A percentile compares a stretch with the other conserved stretches of the same genome.
phyloP scores from a whole-genome alignment of 352 stramenopile species.

The Phytophthora megakarya region DNA sequence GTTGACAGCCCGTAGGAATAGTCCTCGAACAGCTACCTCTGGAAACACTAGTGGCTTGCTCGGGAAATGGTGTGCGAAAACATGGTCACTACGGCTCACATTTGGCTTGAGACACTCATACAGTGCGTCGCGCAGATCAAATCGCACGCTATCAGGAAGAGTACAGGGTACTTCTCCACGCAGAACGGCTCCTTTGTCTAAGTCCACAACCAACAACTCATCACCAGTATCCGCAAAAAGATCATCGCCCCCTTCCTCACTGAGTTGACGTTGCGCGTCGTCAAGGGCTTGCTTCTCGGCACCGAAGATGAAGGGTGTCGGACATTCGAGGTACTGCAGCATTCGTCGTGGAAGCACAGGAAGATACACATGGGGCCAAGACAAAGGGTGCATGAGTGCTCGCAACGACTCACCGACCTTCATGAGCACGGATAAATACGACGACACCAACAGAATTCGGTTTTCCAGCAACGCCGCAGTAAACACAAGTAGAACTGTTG shows the following conservation, averaged over 20 bases:
- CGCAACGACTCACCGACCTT: slow-evolving; percentile 79
- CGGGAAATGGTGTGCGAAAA: slow-evolving; percentile 72
- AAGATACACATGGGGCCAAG: slow-evolving; percentile 89
- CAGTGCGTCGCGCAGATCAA: slow-evolving; percentile 53
- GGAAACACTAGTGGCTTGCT: slow-evolving; percentile 75
- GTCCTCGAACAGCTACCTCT: slow-evolving; percentile 64
- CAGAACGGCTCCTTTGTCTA: slow-evolving; percentile 67
- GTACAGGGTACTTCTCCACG: slow-evolving; percentile 57
- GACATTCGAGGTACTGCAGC: slow-evolving; percentile 86
- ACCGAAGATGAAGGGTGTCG: slow-evolving; percentile 87
- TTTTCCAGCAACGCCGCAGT: slow-evolving; percentile 79
- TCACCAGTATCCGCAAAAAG: slow-evolving; percentile 56
- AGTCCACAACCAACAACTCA: slow-evolving; percentile 75
- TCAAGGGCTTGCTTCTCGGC: slow-evolving; percentile 69
- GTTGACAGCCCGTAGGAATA: slow-evolving; percentile 70
- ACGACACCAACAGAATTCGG: slow-evolving; percentile 83
- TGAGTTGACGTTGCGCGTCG: slow-evolving; percentile 50
- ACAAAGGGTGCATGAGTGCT: slow-evolving; percentile 83
- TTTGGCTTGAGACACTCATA: slow-evolving; percentile 76
- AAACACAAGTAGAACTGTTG: slow-evolving; percentile 78
- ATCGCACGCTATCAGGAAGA: slow-evolving; percentile 52
- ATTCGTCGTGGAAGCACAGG: slow-evolving; percentile 78
- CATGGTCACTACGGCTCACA: slow-evolving; percentile 73
- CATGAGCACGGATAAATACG: slow-evolving; percentile 81
- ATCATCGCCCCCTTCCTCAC: slow-evolving; percentile 47